Conservation (phyloP, 2,329 filamentous ascomycete species). For the Ophiosphaerella narmari region DNA sequence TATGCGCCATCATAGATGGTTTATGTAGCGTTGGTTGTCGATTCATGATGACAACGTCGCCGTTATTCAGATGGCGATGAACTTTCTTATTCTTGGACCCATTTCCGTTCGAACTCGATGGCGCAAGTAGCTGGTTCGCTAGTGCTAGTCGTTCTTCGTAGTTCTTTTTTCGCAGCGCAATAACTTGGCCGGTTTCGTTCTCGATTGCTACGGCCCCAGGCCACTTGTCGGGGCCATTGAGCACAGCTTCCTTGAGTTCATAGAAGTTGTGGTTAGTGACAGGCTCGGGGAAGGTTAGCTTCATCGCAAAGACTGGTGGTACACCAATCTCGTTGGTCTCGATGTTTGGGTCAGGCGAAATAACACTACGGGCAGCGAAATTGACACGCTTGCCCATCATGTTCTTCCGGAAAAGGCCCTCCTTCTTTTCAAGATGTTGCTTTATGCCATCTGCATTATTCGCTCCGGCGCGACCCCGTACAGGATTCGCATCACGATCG, state of each 20-base stretch:
- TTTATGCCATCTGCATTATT: conserved; percentile 93
- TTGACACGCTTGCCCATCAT: conserved; percentile 99
- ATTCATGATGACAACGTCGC: conserved; percentile 98
- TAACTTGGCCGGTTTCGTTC: conserved; percentile 90
- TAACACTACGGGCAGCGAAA: conserved; percentile 95
- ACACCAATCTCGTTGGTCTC: conserved; percentile 99
- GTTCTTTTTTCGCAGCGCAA: conserved; percentile 85
- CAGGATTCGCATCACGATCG: conserved; percentile 83
- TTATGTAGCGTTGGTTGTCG: conserved; percentile 97
- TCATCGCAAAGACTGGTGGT: conserved; percentile 95
- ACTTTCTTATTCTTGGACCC: conserved; percentile 93
- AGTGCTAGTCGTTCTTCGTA: conserved; percentile 85
- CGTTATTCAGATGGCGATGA: conserved; percentile 91
- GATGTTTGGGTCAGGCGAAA: conserved; percentile 97
- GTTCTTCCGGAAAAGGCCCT: conserved; percentile 96
- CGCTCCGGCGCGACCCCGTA: conserved; percentile 76
- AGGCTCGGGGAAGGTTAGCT: conserved; percentile 94
- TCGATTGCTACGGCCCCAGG: conserved; percentile 93
- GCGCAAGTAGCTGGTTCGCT: conserved; percentile 90
- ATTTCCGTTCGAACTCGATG: conserved; percentile 73
- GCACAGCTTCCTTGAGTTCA: conserved; percentile 92
- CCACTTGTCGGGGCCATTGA: conserved; percentile 93
- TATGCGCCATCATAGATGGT: conserved; percentile 98
- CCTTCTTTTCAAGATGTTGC: conserved; percentile 97
- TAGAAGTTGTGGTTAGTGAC: conserved; percentile 97